A percentile compares a stretch with the other conserved stretches of the same genome.
Evolutionary conservation across 2,329 filamentous ascomycete genomes (phyloP).

Genomic region (Boeremia lycopersici): DNA sequence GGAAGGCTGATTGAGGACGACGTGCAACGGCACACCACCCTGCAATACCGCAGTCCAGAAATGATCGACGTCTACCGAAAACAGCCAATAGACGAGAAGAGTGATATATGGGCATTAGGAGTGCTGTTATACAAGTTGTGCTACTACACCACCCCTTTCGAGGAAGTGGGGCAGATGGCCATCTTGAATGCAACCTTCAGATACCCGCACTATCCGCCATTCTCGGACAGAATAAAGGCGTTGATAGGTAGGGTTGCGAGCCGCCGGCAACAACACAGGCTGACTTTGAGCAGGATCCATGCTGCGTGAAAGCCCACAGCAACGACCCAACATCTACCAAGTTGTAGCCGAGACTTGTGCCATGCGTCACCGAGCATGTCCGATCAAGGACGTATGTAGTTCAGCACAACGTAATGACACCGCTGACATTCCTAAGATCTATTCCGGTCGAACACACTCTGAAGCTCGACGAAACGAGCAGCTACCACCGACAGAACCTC

Average conservation of each 20-base stretch:
- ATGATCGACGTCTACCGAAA: constrained; percentile 99
- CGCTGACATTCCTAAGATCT: constrained; percentile 52
- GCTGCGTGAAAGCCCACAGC: constrained; percentile 81
- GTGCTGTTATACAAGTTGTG: constrained; percentile 97
- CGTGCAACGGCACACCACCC: constrained; percentile 92
- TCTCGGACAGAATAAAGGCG: constrained; percentile 87
- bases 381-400: constrained; percentile 78
- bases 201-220: constrained; percentile 84
- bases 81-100: constrained; percentile 97
- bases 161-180: constrained; percentile 95
- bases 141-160: constrained; percentile 98
- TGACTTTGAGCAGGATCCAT: constrained; percentile 71
- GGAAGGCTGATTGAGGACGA: constrained; percentile 95
- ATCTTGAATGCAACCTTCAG: constrained; percentile 96
- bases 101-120: constrained; percentile 96
- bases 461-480: constrained; percentile 67
- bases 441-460: constrained; percentile 62
- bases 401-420: not conserved
- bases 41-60: constrained; percentile 96
- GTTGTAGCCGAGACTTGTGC: constrained; percentile 83
- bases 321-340: constrained; percentile 91
- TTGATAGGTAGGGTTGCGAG: constrained; percentile 72
- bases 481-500: constrained; percentile 62
- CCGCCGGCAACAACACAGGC: not conserved
- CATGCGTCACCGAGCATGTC: constrained; percentile 86